Conservation (phyloP, 371 early-diverging fungal species). For the Apophysomyces variabilis region DNA sequence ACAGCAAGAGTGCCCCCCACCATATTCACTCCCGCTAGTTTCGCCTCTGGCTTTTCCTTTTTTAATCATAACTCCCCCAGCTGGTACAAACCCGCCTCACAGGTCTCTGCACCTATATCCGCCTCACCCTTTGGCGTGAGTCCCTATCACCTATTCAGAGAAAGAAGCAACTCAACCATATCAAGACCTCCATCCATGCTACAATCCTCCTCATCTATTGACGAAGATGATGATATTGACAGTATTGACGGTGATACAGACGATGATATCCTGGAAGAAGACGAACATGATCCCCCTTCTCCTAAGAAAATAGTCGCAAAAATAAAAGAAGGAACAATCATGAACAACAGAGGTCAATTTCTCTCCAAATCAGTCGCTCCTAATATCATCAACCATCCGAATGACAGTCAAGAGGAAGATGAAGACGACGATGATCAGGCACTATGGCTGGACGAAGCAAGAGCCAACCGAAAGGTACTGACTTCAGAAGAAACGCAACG, state of each 20-base stretch:
- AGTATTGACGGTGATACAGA: conserved; percentile 30
- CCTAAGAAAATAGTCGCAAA: conserved; percentile 35
- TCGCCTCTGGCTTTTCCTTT: conserved; percentile 11
- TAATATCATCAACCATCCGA: neutral
- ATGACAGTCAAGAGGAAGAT: neutral
- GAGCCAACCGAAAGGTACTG: conserved; percentile 36
- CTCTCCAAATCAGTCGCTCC: conserved; percentile 24
- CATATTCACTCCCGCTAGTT: conserved; percentile 6
- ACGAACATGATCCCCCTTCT: conserved; percentile 8
- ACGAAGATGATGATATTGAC: conserved; percentile 20
- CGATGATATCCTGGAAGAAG: conserved; percentile 15
- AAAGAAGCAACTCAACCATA: conserved; percentile 3
- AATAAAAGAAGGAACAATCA: conserved; percentile 38
- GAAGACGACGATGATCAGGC: conserved; percentile 25
- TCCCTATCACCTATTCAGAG: neutral
- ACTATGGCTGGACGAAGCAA: conserved; percentile 41
- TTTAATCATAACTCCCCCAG: conserved; percentile 8
- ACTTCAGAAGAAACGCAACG: conserved; percentile 1
- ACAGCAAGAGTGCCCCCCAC: conserved; percentile 2
- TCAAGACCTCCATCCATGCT: conserved; percentile 3
- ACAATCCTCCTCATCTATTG: conserved; percentile 1
- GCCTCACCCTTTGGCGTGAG: neutral
- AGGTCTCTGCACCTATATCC: conserved; percentile 6
- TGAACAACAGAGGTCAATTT: conserved; percentile 46
- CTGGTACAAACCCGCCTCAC: conserved; percentile 13